These are phyloP conservation scores for Lipomyces spencermartinsiae DNA, from an alignment of 805 yeast genomes.

Conservation along the genomic window DNA sequence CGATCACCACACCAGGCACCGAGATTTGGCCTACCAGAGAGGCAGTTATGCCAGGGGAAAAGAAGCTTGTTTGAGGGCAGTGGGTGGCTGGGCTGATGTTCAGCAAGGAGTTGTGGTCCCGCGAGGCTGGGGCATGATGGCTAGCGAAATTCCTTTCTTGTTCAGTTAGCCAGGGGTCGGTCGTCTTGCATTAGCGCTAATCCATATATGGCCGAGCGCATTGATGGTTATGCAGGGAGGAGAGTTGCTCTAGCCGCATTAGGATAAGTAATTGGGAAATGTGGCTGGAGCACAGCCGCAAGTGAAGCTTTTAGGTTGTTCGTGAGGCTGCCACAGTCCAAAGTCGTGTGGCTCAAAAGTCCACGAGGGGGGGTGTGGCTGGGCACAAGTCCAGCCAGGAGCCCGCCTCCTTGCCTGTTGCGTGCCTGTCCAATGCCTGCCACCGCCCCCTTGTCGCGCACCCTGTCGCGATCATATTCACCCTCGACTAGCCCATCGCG, in stretches of 20 bases:
- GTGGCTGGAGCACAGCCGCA: constrained; percentile 11
- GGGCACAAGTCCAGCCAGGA: neutral
- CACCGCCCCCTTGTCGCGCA: constrained; percentile 15
- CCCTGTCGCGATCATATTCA: constrained; percentile 10
- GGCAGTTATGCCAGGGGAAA: too few relatives aligned
- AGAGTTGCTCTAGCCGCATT: neutral
- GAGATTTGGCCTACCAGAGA: too few relatives aligned
- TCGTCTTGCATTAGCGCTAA: neutral
- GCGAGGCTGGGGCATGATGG: too few relatives aligned
- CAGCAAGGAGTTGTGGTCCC: too few relatives aligned
- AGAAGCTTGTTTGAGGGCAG: too few relatives aligned
- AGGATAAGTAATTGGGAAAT: neutral
- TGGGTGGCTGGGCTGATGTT: too few relatives aligned
- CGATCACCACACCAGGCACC: too few relatives aligned
- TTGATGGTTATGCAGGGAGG: neutral
- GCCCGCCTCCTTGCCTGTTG: constrained; percentile 11
- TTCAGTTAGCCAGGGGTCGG: neutral
- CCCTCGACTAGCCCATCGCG: constrained; percentile 6
- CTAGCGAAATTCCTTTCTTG: too few relatives aligned
- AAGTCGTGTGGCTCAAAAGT: neutral
- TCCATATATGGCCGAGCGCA: neutral
- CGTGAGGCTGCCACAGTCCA: neutral
- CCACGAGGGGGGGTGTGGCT: neutral
- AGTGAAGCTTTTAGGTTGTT: neutral
- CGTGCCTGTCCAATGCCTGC: neutral